These are phyloP conservation scores for Fusarium nanum DNA, from an alignment of 2,329 filamentous ascomycete genomes.

Conservation along the genomic window DNA sequence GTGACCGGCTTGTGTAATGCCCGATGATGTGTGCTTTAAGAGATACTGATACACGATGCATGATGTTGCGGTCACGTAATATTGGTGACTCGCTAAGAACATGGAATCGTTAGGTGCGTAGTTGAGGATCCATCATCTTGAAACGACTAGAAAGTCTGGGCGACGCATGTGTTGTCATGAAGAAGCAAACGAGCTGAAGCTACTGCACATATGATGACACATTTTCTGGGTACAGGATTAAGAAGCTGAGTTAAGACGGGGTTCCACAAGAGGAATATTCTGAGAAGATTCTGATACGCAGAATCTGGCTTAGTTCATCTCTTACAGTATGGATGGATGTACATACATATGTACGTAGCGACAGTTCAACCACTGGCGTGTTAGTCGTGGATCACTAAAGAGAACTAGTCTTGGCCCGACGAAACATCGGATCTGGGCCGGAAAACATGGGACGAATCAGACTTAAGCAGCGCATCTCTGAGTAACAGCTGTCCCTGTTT, in stretches of 20 bases:
- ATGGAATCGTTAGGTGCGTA: constrained; percentile 14
- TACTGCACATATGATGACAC: constrained; percentile 36
- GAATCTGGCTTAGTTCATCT: background rate
- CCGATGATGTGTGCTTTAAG: constrained; percentile 7
- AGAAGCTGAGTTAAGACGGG: constrained; percentile 14
- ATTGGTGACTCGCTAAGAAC: constrained; percentile 17
- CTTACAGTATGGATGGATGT: background rate
- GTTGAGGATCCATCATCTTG: constrained; percentile 31
- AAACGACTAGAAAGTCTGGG: constrained; percentile 32
- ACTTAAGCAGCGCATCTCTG: constrained; percentile 9
- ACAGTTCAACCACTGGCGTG: constrained; percentile 12
- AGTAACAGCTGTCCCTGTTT: constrained; percentile 34
- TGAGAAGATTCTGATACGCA: constrained; percentile 9
- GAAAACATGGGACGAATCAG: constrained; percentile 38
- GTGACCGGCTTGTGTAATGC: constrained; percentile 21
- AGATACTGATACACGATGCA: constrained; percentile 15
- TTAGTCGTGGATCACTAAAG: constrained; percentile 15
- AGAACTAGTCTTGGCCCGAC: constrained; percentile 8
- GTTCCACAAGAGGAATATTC: constrained; percentile 31
- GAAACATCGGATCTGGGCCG: constrained; percentile 24
- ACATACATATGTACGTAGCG: background rate
- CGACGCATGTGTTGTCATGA: constrained; percentile 38
- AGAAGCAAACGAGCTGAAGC: constrained; percentile 9
- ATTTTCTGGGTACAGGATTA: constrained; percentile 26
- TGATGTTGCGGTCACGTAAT: constrained; percentile 16